Base-by-base conservation (phyloP, 495 filamentous ascomycete genomes). In the Annulohypoxylon bovei region DNA sequence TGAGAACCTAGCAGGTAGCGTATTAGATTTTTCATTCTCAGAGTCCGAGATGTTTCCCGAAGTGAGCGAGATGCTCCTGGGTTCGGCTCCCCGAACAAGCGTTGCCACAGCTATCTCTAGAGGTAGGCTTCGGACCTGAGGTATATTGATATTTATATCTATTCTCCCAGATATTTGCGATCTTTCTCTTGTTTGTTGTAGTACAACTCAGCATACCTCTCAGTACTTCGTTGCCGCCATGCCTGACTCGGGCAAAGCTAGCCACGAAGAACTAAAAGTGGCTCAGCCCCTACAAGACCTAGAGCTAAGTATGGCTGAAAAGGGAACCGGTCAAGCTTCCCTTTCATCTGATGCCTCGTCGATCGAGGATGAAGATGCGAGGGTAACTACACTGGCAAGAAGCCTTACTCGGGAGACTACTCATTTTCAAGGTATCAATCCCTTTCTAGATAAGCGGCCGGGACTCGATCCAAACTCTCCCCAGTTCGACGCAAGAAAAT, bases 381-480 rank as follows among this genome's bases (percentile, higher is more conserved):
- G 52, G 12, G 23, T 66, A 40, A 22, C 62, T 58, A 49, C 42
- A 11, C 32, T 66, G 14, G 62, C 62, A 16, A 58, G 62, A 49
- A 58, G 30, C 44, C 42, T 58, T 28, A 58, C 62, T 57, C 40
- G 32, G 30, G 40, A 59, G 42, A 66, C 50, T n/a, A 50, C 62
- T 8, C 44, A 33, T 16, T 49, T n/a, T 47, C 62, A 65, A 57
- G 63, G 33, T 3, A 54, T 66, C 14, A 66, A 66, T 4, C 63
- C 54, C 14, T 66, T 66, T 23, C 23, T 66, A 20, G 28, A 37
- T 30, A 44, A 42, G 14, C 11, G 42, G 3, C 63, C 63, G 7
- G 42, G 25, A 12, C 63, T 66, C 22, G 63, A 66, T 39, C 63
- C 63, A 30, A 66, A 66, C 30, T 66, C 63, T 23, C 33, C 63